Evolutionary conservation across 805 yeast genomes (phyloP).

Genomic region (Saccharomycopsis oosterbeekiorum): DNA sequence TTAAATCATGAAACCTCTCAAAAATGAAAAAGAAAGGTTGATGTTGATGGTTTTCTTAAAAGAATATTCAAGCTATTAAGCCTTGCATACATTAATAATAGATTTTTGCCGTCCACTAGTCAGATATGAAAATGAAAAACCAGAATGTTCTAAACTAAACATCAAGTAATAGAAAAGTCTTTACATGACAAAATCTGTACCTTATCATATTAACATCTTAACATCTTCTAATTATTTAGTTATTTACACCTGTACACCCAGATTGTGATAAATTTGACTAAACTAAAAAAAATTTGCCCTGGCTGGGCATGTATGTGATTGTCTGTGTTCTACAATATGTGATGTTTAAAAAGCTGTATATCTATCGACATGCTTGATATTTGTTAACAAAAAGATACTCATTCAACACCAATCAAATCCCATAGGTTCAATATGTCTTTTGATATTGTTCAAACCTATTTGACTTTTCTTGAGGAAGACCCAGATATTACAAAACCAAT

Average conservation of each 20-base stretch:
- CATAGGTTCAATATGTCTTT: constrained; percentile 28
- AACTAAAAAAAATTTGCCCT: neutral
- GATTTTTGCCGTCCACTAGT: neutral
- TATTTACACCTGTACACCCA: too few species aligned
- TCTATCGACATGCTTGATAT: too few species aligned
- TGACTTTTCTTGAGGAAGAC: constrained; percentile 75
- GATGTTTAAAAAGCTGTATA: neutral
- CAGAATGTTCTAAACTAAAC: neutral
- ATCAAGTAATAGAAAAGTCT: neutral
- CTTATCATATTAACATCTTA: neutral
- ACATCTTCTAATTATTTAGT: neutral
- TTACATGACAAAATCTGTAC: neutral
- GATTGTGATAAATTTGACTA: neutral
- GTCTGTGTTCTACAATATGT: too few species aligned
- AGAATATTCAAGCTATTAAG: neutral
- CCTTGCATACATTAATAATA: neutral
- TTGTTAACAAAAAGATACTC: neutral
- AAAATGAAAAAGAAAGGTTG: neutral
- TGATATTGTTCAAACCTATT: constrained; percentile 75
- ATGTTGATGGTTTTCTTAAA: neutral
- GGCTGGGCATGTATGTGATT: neutral
- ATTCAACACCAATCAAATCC: too few species aligned
- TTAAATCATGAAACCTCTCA: neutral
- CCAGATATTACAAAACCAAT: constrained; percentile 98
- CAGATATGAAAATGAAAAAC: neutral